A percentile compares a stretch with the other conserved stretches of the same genome.
These are phyloP conservation scores for Aspergillus brasiliensis DNA, from an alignment of 2,329 filamentous ascomycete genomes.

Conservation along the genomic window DNA sequence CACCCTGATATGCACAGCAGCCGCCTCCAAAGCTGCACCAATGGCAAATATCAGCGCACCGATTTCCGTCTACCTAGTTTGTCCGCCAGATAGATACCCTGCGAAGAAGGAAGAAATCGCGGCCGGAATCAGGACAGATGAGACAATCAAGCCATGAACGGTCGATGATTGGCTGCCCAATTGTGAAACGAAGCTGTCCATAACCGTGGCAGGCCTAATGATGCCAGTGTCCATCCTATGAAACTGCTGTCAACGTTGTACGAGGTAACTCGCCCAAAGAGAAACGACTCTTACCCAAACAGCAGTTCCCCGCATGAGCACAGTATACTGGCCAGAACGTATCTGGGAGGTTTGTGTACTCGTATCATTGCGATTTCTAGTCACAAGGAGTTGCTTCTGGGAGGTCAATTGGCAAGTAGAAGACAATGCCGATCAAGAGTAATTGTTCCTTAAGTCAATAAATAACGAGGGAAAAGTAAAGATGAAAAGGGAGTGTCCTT, in stretches of 20 bases:
- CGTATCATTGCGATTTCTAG: conserved; percentile 6
- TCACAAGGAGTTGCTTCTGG: not conserved
- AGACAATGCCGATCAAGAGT: not conserved
- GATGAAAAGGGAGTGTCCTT: not conserved
- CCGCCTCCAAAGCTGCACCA: conserved; percentile 57
- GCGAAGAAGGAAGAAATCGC: conserved; percentile 61
- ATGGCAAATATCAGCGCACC: conserved; percentile 56
- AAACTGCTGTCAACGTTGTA: not conserved
- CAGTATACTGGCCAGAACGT: conserved; percentile 22
- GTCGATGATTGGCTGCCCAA: conserved; percentile 57
- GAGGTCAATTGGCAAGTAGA: not conserved
- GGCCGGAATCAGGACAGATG: conserved; percentile 61
- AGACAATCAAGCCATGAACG: conserved; percentile 61
- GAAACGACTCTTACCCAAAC: conserved; percentile 18
- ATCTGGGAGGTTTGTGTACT: conserved; percentile 17
- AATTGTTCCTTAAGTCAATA: not conserved
- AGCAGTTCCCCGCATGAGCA: conserved; percentile 24
- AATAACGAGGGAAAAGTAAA: not conserved
- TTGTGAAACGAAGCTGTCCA: conserved; percentile 53
- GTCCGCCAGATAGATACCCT: conserved; percentile 57
- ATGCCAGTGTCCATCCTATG: conserved; percentile 53
- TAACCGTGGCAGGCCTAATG: conserved; percentile 62
- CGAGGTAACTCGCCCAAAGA: not conserved
- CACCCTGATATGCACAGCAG: conserved; percentile 51
- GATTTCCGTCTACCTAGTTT: conserved; percentile 54